Evolutionary conservation across 768 basidiomycete genomes (phyloP), one percentile per base, ranked within the genome.

Genomic region (Neoboletus brunneissimus): DNA sequence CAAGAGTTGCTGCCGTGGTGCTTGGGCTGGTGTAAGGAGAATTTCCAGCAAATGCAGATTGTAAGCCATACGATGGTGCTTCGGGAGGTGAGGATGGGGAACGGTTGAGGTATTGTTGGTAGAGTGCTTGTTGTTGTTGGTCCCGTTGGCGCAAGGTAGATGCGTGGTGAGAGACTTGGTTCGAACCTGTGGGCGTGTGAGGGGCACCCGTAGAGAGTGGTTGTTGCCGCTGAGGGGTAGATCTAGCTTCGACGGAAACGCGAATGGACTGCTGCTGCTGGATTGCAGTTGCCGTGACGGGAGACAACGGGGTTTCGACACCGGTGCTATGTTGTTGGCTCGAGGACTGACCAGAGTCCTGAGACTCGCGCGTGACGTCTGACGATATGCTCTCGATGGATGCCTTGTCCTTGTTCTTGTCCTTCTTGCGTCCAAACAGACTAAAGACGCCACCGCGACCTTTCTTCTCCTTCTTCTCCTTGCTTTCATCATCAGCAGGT

Each of bases 51-150:
- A 90, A 77, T 0, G 86, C 82, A 8, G 85, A 82, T 10, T 86
- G 90, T 5, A 90, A 87, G 12, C 89, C 92, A 66, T 89, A 89
- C 20, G 84, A 85, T 15, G 87, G 83, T 1, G 81, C 81, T 58
- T 94, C 89, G 0, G 89, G 87, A 3, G 87, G 84, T 1, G 88
- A 86, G 0, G 89, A 83, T 1, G 91, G 90, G 0, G 94, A 94
- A 20, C 87, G 83, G 57, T 86, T 91, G 70, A 97, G 89, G 66
- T 96, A 94, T 65, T 91, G 88, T 60, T 86, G 88, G 71, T 96
- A 97, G 31, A 91, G 74, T 11, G 85, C 85, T 69, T 94, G 92
- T 53, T 94, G 89, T 61, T 94, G 88, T 69, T 91, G 88, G 60
- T 97, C 94, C 51, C 85, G 83, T 72, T 94, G 89, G 57, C 91